Conservation (phyloP, 2,329 filamentous ascomycete genomes). For the Dactylellina cionopaga region DNA sequence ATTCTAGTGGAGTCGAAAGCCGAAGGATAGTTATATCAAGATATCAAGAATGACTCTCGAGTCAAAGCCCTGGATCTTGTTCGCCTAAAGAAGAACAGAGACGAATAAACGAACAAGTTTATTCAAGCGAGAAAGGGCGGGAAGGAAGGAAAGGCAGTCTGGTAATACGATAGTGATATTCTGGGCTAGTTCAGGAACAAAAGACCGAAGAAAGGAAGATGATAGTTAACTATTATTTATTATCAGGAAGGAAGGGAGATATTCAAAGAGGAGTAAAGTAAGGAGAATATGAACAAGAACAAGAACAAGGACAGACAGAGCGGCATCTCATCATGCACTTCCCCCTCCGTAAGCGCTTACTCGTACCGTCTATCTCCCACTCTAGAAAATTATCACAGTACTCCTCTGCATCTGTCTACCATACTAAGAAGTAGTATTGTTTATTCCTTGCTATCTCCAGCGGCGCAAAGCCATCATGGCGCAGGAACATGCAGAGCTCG, state of each 20-base stretch:
- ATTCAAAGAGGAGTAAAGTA: background rate
- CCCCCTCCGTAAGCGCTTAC: constrained; percentile 43
- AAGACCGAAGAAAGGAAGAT: too few species aligned
- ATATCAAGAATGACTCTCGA: too few species aligned
- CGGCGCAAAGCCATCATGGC: constrained; percentile 16
- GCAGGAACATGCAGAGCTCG: constrained; percentile 26
- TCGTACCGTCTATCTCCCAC: background rate
- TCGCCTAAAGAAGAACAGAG: too few species aligned
- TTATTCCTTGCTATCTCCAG: background rate
- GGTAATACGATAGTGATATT: too few species aligned
- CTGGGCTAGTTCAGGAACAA: too few species aligned
- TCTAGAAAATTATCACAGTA: background rate
- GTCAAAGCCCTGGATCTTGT: too few species aligned
- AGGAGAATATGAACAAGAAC: background rate
- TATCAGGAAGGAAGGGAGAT: too few species aligned
- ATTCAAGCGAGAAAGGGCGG: constrained; percentile 30
- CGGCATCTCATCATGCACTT: constrained; percentile 9
- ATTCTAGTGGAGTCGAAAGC: constrained; percentile 16
- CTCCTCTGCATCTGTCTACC: background rate
- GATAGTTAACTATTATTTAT: too few species aligned
- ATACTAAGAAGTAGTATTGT: background rate
- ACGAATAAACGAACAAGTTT: too few species aligned
- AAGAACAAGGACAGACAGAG: background rate
- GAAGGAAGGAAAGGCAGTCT: background rate
- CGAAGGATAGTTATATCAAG: too few species aligned